These are phyloP conservation scores for Chloromonas sp. DNA, from an alignment of 163 green algal genomes.

Conservation along the genomic window DNA sequence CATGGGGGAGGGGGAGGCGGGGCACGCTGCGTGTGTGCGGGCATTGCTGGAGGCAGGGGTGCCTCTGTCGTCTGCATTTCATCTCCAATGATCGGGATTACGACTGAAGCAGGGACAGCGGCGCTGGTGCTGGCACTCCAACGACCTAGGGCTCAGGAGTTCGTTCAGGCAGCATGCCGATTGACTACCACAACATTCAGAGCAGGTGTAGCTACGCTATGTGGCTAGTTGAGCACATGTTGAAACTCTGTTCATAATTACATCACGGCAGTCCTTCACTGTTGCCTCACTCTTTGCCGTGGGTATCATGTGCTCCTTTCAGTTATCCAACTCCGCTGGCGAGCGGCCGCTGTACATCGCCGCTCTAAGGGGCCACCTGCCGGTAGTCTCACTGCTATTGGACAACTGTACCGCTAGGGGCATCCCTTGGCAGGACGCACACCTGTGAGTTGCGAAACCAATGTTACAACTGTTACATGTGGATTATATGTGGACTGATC, in stretches of 20 bases:
- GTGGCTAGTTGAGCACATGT: too few relatives aligned
- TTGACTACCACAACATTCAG: too few relatives aligned
- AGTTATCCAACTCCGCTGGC: slow-evolving; percentile 24
- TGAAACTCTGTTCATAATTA: too few relatives aligned
- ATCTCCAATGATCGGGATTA: not conserved
- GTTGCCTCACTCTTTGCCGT: not conserved
- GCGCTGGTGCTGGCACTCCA: too few relatives aligned
- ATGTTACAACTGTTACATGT: too few relatives aligned
- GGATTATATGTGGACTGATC: too few relatives aligned
- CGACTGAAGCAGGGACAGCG: too few relatives aligned
- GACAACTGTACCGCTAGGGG: slow-evolving; percentile 23
- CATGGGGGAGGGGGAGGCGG: too few relatives aligned
- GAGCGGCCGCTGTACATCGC: slow-evolving; percentile 80
- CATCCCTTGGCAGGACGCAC: slow-evolving; percentile 50
- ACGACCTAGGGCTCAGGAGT: too few relatives aligned
- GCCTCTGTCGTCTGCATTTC: not conserved
- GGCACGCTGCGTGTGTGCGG: slow-evolving; percentile 26
- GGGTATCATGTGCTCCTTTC: not conserved
- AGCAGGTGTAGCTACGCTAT: too few relatives aligned
- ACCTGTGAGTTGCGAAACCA: slow-evolving; percentile 8
- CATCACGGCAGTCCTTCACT: not conserved
- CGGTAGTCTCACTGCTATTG: slow-evolving; percentile 55
- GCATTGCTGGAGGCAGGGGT: slow-evolving; percentile 55
- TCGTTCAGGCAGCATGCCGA: too few relatives aligned
- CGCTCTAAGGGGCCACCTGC: slow-evolving; percentile 51